Evolutionary conservation across 2,329 filamentous ascomycete species (phyloP).

Genomic region (Harringtonia lauricola): DNA sequence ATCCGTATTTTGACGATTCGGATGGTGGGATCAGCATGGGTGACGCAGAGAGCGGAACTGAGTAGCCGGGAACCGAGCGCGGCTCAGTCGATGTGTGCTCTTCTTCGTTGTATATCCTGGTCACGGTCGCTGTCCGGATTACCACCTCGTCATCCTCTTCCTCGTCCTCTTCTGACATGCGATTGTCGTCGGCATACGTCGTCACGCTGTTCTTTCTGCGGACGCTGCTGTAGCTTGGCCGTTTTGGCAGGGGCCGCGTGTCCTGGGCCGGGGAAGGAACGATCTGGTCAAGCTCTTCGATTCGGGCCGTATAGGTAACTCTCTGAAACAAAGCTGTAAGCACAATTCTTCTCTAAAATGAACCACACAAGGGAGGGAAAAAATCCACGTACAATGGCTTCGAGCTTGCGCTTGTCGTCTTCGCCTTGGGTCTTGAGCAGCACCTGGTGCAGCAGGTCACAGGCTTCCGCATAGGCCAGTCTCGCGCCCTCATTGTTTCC

Average conservation of each 20-base stretch:
- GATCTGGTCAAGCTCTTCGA: constrained; percentile 73
- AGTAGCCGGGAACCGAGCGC: constrained; percentile 15
- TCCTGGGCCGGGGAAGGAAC: constrained; percentile 40
- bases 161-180: constrained; percentile 11
- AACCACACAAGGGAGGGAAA: not conserved
- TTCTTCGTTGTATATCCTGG: constrained; percentile 35
- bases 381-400: constrained; percentile 67
- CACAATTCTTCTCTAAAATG: too few relatives aligned
- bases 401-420: constrained; percentile 81
- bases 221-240: constrained; percentile 42
- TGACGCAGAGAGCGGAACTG: constrained; percentile 14
- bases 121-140: constrained; percentile 41
- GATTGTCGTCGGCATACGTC: constrained; percentile 16
- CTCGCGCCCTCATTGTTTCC: constrained; percentile 89
- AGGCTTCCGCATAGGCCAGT: constrained; percentile 85
- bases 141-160: constrained; percentile 31
- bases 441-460: constrained; percentile 76
- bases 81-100: constrained; percentile 6
- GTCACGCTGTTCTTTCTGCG: constrained; percentile 11
- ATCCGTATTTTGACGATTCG: constrained; percentile 17
- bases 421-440: constrained; percentile 73
- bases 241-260: constrained; percentile 66
- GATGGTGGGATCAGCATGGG: constrained; percentile 11
- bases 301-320: constrained; percentile 80
- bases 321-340: constrained; percentile 42